These are phyloP conservation scores for Candida vaughaniae DNA, from an alignment of 805 yeast genomes.

Conservation along the genomic window DNA sequence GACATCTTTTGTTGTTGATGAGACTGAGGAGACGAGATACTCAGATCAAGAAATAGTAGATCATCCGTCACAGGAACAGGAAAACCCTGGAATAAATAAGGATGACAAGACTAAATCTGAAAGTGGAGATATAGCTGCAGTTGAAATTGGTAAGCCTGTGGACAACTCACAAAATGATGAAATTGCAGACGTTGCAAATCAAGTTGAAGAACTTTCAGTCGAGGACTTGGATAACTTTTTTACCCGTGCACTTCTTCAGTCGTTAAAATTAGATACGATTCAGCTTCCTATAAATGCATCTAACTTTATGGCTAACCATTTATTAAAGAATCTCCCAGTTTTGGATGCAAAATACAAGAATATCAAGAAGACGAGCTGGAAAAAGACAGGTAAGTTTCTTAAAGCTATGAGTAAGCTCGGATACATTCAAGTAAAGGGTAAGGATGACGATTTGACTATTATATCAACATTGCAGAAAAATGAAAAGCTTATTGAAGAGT, in stretches of 20 bases:
- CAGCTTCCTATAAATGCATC: slow-evolving; percentile 73
- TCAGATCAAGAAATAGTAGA: not conserved
- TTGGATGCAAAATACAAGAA: slow-evolving; percentile 53
- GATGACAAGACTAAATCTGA: not conserved
- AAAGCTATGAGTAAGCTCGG: slow-evolving; percentile 82
- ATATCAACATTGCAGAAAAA: slow-evolving; percentile 46
- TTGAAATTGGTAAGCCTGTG: not conserved
- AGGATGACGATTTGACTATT: slow-evolving; percentile 75
- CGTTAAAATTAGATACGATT: slow-evolving; percentile 56
- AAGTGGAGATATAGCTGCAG: not conserved
- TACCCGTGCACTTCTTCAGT: slow-evolving; percentile 65
- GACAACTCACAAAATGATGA: slow-evolving; percentile 9
- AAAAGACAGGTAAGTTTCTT: slow-evolving; percentile 79
- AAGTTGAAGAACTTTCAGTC: slow-evolving; percentile 33
- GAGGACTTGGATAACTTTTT: slow-evolving; percentile 78
- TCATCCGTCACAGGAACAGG: not conserved
- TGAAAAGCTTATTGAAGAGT: slow-evolving; percentile 51
- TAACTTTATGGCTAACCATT: slow-evolving; percentile 66
- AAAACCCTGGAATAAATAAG: not conserved
- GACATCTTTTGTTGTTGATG: slow-evolving; percentile 22
- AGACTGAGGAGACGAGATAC: slow-evolving; percentile 11
- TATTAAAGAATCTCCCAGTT: slow-evolving; percentile 72
- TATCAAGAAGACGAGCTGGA: slow-evolving; percentile 84
- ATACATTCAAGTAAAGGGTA: slow-evolving; percentile 71
- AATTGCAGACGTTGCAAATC: slow-evolving; percentile 13